Evolutionary conservation across 2,329 filamentous ascomycete species (phyloP).

Genomic region (Paraphoma chrysanthemicola): DNA sequence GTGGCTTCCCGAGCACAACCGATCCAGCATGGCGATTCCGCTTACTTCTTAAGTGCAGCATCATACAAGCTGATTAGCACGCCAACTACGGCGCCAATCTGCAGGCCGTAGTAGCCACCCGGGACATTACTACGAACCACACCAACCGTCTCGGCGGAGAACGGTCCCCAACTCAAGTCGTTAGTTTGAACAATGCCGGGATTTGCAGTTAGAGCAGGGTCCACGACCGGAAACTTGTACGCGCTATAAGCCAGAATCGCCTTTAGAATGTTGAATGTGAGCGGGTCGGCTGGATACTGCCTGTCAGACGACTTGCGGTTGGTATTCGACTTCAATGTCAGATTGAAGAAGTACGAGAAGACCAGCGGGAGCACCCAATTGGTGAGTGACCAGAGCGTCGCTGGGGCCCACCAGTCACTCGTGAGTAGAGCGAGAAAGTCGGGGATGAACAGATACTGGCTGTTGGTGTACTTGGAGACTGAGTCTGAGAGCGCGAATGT

Average conservation of each 20-base stretch:
- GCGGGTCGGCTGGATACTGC: conserved; percentile 76
- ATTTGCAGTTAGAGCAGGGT: conserved; percentile 21
- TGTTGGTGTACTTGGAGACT: conserved; percentile 60
- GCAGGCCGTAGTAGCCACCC: conserved; percentile 72
- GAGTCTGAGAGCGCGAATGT: conserved; percentile 75
- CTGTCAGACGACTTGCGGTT: conserved; percentile 50
- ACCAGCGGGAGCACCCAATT: conserved; percentile 73
- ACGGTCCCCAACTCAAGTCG: conserved; percentile 56
- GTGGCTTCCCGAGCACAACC: background rate
- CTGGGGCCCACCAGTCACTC: conserved; percentile 81
- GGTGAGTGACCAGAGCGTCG: conserved; percentile 77
- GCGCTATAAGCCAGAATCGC: conserved; percentile 82
- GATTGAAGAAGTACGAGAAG: conserved; percentile 88
- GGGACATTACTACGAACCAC: conserved; percentile 72
- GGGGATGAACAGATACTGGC: conserved; percentile 72
- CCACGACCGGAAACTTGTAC: conserved; percentile 59
- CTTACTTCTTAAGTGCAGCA: conserved; percentile 69
- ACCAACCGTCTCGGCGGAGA: conserved; percentile 65
- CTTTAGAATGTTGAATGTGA: conserved; percentile 90
- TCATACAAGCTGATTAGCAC: conserved; percentile 77
- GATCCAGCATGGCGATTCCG: background rate
- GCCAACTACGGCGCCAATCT: conserved; percentile 73
- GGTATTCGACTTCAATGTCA: conserved; percentile 67
- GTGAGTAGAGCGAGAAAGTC: conserved; percentile 83
- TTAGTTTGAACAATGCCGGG: conserved; percentile 62